These are phyloP conservation scores for Vanderwaltozyma yarrowii DNA, from an alignment of 805 yeast genomes.

Conservation along the genomic window DNA sequence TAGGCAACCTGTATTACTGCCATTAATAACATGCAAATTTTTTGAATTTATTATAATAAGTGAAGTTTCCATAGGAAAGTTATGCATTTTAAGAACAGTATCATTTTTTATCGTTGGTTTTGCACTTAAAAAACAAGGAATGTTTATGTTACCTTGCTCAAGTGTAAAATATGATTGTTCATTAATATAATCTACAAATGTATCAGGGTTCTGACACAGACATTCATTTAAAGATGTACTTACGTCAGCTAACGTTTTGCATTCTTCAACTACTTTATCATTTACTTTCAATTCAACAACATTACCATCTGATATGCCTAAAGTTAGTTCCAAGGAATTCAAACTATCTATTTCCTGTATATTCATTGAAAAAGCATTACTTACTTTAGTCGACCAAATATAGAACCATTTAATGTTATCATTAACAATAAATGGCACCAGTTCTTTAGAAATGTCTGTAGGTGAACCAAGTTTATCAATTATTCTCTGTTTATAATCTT, in stretches of 20 bases:
- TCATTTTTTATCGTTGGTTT: constrained; percentile 39
- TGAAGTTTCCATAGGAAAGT: constrained; percentile 74
- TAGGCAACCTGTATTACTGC: constrained; percentile 60
- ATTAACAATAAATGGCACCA: not conserved
- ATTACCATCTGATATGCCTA: not conserved
- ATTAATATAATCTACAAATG: constrained; percentile 34
- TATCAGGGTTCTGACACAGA: constrained; percentile 35
- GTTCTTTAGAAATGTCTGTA: not conserved
- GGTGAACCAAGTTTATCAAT: not conserved
- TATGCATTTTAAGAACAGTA: constrained; percentile 46
- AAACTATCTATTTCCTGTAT: not conserved
- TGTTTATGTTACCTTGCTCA: constrained; percentile 28
- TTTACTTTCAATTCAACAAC: not conserved
- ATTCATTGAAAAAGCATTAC: not conserved
- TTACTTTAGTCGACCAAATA: not conserved
- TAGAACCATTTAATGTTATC: not conserved
- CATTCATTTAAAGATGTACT: constrained; percentile 47
- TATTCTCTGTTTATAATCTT: not conserved
- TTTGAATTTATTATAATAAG: constrained; percentile 50
- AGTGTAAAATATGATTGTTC: constrained; percentile 49
- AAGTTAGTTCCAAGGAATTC: not conserved
- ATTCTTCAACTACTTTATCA: constrained; percentile 10
- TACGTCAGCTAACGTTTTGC: constrained; percentile 9
- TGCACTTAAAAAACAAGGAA: constrained; percentile 53
- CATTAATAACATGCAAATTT: constrained; percentile 42